Evolutionary conservation across 2,329 filamentous ascomycete species (phyloP), one percentile per base, ranked within the genome.

Genomic region (Chrysosporium queenslandicum): DNA sequence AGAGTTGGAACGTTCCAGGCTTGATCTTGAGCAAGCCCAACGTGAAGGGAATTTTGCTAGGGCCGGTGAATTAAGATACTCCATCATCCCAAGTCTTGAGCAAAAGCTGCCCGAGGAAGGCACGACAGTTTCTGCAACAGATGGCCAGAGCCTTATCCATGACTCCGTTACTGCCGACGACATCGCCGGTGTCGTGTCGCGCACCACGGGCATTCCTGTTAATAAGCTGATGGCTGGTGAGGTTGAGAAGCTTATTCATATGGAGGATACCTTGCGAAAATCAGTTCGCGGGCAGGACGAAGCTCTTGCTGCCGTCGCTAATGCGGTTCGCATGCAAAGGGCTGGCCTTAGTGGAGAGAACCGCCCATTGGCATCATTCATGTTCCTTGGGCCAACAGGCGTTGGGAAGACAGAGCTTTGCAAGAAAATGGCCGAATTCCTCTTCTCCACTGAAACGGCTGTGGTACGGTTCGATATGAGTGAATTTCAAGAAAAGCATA

Each of bases 401-500:
- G 91, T 96, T 16, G 92, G 92, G 53, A 98, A 97, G 74, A 98
- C 92, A 2, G 90, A 97, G 65, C 80, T 97, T 1, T 95, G 90
- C 77, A 97, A 97, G 76, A 91, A 94, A 66, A 83, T 98, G 61
- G 92, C 92, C 1, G 80, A 79, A 53, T 97, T 96, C 72, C 75
- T 98, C 34, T 98, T 97, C 71, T 92, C 86, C 0, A 95, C 88
- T 1, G 87, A 95, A 61, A 82, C 82, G 25, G 91, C 92, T 2
- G 88, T 98, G 23, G 81, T 96, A 30, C 80, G 92, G 30, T 97
- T 97, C 68, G 92, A 97, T 68, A 97, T 97, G 92, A 87, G 83
- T 61, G 92, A 98, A 65, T 97, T 96, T 67, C 89, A 94, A 65
- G 92, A 97, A 66, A 95, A 94, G 68, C 91, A 97, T 65, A 97